These are phyloP conservation scores for Candida insectalens DNA, from an alignment of 805 yeast genomes.

Conservation along the genomic window DNA sequence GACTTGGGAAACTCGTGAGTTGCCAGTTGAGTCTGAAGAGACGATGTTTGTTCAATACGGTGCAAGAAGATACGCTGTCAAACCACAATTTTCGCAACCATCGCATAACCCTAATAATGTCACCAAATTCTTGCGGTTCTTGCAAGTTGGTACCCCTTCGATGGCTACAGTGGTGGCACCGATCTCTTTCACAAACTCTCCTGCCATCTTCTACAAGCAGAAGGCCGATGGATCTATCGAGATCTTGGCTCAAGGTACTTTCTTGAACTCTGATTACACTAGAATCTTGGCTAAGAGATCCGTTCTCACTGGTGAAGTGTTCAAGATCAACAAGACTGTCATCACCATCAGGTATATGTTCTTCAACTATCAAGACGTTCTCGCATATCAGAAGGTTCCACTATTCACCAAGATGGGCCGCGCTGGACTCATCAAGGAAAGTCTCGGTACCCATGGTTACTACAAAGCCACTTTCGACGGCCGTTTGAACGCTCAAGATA, in stretches of 20 bases:
- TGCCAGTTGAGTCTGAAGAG: constrained; percentile 80
- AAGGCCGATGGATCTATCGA: constrained; percentile 26
- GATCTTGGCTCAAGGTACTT: constrained; percentile 83
- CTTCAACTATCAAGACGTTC: constrained; percentile 82
- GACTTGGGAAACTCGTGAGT: constrained; percentile 84
- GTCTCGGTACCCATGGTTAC: constrained; percentile 97
- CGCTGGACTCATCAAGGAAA: constrained; percentile 88
- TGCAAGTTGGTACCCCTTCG: constrained; percentile 65
- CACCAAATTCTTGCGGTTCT: constrained; percentile 74
- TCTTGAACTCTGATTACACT: constrained; percentile 75
- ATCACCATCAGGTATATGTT: constrained; percentile 96
- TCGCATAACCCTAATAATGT: constrained; percentile 76
- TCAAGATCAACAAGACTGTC: constrained; percentile 86
- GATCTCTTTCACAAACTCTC: constrained; percentile 71
- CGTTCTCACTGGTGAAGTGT: constrained; percentile 87
- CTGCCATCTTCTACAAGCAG: constrained; percentile 73
- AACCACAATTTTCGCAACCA: constrained; percentile 76
- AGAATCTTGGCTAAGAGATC: constrained; percentile 83
- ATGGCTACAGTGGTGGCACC: constrained; percentile 89
- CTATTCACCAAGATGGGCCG: constrained; percentile 89
- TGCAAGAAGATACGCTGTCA: constrained; percentile 73
- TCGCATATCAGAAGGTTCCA: constrained; percentile 85
- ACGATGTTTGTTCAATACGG: constrained; percentile 85
- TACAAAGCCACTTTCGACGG: constrained; percentile 94
- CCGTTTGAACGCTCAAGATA: constrained; percentile 82